A percentile compares a stretch with the other conserved stretches of the same genome.
These are phyloP conservation scores for Friedmanniomyces simplex DNA, from an alignment of 495 filamentous ascomycete genomes.

Conservation along the genomic window DNA sequence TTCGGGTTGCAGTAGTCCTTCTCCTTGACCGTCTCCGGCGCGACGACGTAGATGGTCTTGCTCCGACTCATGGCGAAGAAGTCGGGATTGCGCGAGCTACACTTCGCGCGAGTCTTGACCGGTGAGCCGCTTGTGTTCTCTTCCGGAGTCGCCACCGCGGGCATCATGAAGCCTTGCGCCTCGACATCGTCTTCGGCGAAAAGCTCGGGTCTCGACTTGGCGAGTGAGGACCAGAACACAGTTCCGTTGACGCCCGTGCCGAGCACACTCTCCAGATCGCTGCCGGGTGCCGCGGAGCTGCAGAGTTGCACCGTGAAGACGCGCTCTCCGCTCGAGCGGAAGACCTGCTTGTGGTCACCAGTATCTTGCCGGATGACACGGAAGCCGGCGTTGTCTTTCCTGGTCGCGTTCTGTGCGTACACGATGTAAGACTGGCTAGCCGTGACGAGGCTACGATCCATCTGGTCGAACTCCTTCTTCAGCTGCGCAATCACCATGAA, in stretches of 20 bases:
- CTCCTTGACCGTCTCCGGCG: conserved; percentile 63
- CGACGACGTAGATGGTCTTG: conserved; percentile 88
- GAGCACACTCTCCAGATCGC: conserved; percentile 63
- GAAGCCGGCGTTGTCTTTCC: conserved; percentile 64
- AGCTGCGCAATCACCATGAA: conserved; percentile 83
- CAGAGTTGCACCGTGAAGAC: conserved; percentile 90
- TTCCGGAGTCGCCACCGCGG: conserved; percentile 39
- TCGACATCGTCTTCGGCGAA: conserved; percentile 64
- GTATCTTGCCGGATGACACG: conserved; percentile 89
- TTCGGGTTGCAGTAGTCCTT: conserved; percentile 57
- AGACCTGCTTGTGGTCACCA: conserved; percentile 78
- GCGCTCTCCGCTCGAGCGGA: conserved; percentile 75
- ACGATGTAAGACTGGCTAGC: conserved; percentile 87
- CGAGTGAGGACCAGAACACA: conserved; percentile 80
- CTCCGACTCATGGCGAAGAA: conserved; percentile 92
- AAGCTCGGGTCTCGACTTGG: conserved; percentile 57
- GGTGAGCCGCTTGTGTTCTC: conserved; percentile 58
- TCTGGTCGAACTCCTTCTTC: conserved; percentile 95
- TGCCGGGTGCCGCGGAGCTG: conserved; percentile 37
- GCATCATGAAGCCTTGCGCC: conserved; percentile 69
- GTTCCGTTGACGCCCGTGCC: conserved; percentile 88
- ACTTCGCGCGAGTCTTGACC: conserved; percentile 88
- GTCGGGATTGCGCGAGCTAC: conserved; percentile 75
- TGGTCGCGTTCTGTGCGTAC: conserved; percentile 64
- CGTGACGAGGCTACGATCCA: conserved; percentile 82